Evolutionary conservation across 306 rosid species (phyloP), one percentile per base, ranked within the genome.

Genomic region (Carpinus viminea): DNA sequence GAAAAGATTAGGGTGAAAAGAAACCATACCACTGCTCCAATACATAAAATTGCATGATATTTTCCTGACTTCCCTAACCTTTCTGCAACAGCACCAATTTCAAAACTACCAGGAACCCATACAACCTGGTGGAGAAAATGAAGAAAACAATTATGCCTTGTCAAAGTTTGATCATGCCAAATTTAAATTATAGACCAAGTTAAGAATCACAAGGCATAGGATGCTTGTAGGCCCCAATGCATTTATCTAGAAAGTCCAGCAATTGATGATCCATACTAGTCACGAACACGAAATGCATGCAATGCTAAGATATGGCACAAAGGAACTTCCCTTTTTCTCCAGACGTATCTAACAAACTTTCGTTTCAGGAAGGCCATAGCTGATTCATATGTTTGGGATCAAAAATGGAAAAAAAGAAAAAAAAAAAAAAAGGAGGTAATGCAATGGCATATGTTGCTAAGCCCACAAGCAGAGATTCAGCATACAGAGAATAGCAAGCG

Each of bases 21-120:
- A 72, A 65, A 80, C 50, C 83, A 51, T 92, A 92, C 98, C 99
- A 95, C 99, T 31, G 98, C 98, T 83, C 99, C 99, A 60, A 95
- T 89, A 85, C 99, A 95, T 81, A 95, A 12, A 28, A 95, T 50
- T 50, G 98, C 99, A 31, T 95, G 85, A 84, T 93, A 93, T 81
- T 79, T 91, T 79, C 85, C 88, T 20, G 97, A 90, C 73, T 84
- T 91, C 45, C 97, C 96, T 64, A 95, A 88, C 81, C 81, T 90
- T 75, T 81, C 80, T 26, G 99, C 99, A 74, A 78, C 93, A 48
- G 84, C 87, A 53, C 97, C 97, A 77, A 95, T 91, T 81, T 95
- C 99, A 74, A 91, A 95, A 90, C 98, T 73, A 76, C 99, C 98
- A 34, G 98, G 99, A 77, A 93, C 98, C 98, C 99, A 93, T 24